Evolutionary conservation across 495 filamentous ascomycete genomes (phyloP).

Genomic region (Aspergillus affinis): DNA sequence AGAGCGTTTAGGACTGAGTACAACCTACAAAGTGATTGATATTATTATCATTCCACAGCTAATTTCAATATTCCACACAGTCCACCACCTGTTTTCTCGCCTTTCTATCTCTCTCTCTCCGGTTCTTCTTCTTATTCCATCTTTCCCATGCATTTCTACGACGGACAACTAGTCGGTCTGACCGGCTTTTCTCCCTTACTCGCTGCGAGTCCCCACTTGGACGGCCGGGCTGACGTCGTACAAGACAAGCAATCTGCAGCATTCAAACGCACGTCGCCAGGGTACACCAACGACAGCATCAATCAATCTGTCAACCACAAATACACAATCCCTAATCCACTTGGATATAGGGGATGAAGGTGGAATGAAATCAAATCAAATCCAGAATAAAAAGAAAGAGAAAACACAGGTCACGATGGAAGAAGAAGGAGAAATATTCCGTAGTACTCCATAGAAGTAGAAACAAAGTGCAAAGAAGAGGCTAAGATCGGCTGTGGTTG

Average conservation of each 20-base stretch:
- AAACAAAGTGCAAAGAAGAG: too few relatives aligned
- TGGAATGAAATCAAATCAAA: background rate
- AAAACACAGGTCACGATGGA: background rate
- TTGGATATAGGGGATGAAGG: background rate
- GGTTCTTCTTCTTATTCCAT: too few relatives aligned
- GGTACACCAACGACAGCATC: background rate
- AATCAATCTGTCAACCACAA: constrained; percentile 3
- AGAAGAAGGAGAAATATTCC: too few relatives aligned
- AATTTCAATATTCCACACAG: too few relatives aligned
- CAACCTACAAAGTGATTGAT: background rate
- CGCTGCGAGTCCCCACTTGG: background rate
- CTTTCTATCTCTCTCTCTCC: too few relatives aligned
- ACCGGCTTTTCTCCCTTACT: too few relatives aligned
- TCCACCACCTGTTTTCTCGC: background rate
- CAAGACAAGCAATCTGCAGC: constrained; percentile 3
- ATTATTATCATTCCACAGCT: too few relatives aligned
- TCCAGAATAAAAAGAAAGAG: background rate
- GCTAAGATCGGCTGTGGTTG: too few relatives aligned
- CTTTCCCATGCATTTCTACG: too few relatives aligned
- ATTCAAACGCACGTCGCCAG: constrained; percentile 2
- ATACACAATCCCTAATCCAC: background rate
- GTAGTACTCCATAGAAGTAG: too few relatives aligned
- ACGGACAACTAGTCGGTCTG: too few relatives aligned
- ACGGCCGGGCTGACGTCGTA: background rate
- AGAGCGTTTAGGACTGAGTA: too few relatives aligned